Evolutionary conservation across 2,329 filamentous ascomycete genomes (phyloP).

Genomic region (Pseudogymnoascus sp.): DNA sequence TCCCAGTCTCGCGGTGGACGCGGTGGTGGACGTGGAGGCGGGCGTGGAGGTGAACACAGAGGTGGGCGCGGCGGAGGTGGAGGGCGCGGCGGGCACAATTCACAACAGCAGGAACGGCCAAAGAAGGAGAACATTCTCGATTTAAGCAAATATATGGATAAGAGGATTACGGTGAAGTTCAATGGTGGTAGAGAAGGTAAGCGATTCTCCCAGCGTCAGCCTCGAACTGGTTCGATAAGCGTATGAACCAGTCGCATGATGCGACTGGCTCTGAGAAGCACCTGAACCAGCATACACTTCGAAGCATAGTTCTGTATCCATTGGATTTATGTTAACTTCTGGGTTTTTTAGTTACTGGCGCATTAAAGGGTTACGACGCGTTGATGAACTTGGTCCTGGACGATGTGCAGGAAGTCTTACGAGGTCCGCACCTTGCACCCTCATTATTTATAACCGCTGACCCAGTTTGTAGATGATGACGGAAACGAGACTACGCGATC

Average conservation of each 20-base stretch:
- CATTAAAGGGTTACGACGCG: constrained; percentile 90
- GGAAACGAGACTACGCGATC: constrained; percentile 71
- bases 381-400: constrained; percentile 97
- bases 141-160: constrained; percentile 93
- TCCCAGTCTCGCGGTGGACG: constrained; percentile 34
- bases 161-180: constrained; percentile 92
- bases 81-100: constrained; percentile 41
- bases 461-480: constrained; percentile 65
- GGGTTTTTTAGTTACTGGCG: constrained; percentile 63
- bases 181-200: constrained; percentile 86
- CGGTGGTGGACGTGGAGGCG: constrained; percentile 30
- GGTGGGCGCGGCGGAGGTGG: constrained; percentile 43
- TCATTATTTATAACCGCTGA: constrained; percentile 12
- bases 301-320: neutral
- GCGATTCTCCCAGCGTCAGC: constrained; percentile 23
- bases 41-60: constrained; percentile 30
- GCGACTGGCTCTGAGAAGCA: neutral
- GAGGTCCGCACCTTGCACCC: constrained; percentile 51
- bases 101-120: constrained; percentile 59
- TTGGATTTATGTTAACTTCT: constrained; percentile 5
- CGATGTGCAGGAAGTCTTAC: constrained; percentile 82
- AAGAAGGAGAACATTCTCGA: constrained; percentile 99
- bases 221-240: neutral
- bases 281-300: neutral
- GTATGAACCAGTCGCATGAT: neutral